Conservation (phyloP, 2,329 filamentous ascomycete genomes). For the Dothistroma septosporum region DNA sequence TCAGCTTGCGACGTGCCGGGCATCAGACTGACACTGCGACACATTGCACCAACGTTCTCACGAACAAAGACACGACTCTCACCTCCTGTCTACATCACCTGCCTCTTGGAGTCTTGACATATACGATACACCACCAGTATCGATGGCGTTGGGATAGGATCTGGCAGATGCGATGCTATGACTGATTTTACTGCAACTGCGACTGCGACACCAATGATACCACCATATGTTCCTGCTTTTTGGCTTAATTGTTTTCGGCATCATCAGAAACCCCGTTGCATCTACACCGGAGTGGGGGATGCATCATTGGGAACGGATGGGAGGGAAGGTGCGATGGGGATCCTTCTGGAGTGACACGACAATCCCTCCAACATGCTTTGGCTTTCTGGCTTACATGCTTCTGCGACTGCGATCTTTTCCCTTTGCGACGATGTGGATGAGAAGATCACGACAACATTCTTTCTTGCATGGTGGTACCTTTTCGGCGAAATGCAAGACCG, state of each 20-base stretch:
- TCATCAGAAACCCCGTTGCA: constrained; percentile 4
- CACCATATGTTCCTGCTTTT: constrained; percentile 22
- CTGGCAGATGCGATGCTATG: neutral
- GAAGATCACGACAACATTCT: neutral
- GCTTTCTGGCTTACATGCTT: neutral
- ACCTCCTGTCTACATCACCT: constrained; percentile 11
- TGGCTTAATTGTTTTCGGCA: neutral
- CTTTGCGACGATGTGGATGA: constrained; percentile 2
- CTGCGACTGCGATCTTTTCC: neutral
- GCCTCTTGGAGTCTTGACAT: constrained; percentile 15
- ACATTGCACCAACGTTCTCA: constrained; percentile 11
- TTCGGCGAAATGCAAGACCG: neutral
- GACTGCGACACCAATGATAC: constrained; percentile 21
- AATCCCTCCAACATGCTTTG: neutral
- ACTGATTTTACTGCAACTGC: constrained; percentile 1
- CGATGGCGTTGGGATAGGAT: constrained; percentile 12
- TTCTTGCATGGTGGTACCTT: neutral
- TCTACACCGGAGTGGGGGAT: constrained; percentile 6
- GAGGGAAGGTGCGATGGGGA: constrained; percentile 1
- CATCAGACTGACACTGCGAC: constrained; percentile 13
- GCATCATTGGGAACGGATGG: constrained; percentile 2
- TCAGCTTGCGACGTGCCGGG: constrained; percentile 14
- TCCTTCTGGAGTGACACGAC: neutral
- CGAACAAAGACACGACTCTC: constrained; percentile 9
- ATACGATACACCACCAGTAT: constrained; percentile 14